These are phyloP conservation scores for Chaetomium sp. DNA, from an alignment of 2,329 filamentous ascomycete genomes.

Conservation along the genomic window DNA sequence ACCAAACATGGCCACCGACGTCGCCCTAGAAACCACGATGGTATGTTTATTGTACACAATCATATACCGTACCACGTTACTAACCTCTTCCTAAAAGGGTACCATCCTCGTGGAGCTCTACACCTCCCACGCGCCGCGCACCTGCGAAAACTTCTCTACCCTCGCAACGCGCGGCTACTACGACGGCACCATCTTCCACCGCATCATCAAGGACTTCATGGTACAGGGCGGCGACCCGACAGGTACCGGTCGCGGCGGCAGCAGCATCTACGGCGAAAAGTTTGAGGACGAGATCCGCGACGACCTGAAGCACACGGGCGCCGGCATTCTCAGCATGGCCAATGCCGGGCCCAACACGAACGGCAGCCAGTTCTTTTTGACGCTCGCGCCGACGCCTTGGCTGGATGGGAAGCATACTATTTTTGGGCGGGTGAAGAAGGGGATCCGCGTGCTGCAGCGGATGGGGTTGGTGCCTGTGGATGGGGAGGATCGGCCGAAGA, in stretches of 20 bases:
- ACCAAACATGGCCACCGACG: conserved; percentile 63
- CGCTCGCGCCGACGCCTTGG: conserved; percentile 90
- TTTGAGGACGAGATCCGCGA: conserved; percentile 84
- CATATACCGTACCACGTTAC: not conserved
- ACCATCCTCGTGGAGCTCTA: conserved; percentile 85
- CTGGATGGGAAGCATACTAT: conserved; percentile 96
- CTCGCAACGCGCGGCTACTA: conserved; percentile 83
- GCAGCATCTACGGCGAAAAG: conserved; percentile 84
- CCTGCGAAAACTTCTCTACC: conserved; percentile 80
- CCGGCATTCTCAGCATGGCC: conserved; percentile 92
- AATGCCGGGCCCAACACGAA: conserved; percentile 92
- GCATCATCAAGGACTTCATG: conserved; percentile 96
- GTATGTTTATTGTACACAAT: not conserved
- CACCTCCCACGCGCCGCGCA: conserved; percentile 77
- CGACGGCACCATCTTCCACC: conserved; percentile 79
- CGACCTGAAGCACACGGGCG: conserved; percentile 80
- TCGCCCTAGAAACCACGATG: conserved; percentile 64
- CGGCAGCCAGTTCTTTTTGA: conserved; percentile 93
- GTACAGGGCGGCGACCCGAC: conserved; percentile 91
- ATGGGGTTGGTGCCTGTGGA: conserved; percentile 86
- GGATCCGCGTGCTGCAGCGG: conserved; percentile 75
- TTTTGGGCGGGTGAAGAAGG: conserved; percentile 82
- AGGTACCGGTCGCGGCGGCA: conserved; percentile 82
- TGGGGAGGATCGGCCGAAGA: conserved; percentile 69
- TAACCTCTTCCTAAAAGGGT: conserved; percentile 48